Evolutionary conservation across 495 filamentous ascomycete species (phyloP), one percentile per base, ranked within the genome.

Genomic region (Podospora fimiseda): DNA sequence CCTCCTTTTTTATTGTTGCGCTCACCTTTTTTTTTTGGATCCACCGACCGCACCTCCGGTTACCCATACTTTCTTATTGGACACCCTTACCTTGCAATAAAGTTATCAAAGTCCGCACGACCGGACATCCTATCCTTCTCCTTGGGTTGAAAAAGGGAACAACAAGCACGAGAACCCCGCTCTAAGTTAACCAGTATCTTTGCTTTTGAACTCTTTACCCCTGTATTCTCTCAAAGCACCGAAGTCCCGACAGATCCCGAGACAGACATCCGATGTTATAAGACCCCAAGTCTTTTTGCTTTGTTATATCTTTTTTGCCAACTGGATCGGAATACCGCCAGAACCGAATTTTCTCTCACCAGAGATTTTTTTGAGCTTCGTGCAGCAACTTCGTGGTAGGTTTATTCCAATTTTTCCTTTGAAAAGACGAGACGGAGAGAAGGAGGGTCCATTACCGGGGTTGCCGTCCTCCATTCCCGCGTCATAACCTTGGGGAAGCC

Each of bases 31-130:
- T 49, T 36, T 4, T 33, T 18, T 33, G 27, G 27, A 18, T 27
- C 22, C 22, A 14, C 14, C 43, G 19, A 45, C 52, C 39, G 52
- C 52, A 50, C 33, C 42, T 13, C 37, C 45, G 44, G 52, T 44
- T 49, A 54, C 24, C 52, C 30, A 20, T 18, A 42, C 39, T n/a
- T n/a, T n/a, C n/a, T n/a, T n/a, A n/a, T n/a, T n/a, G n/a, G n/a
- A n/a, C 16, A 42, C 16, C 8, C 8, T 9, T 6, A 41, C n/a
- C 39, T 19, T 14, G 14, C 7, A 14, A 16, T n/a, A 3, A 27
- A 46, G 8, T n/a, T 38, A 36, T 18, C 2, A 39, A n/a, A 27
- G 36, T 44, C 51, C 51, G 15, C 24, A 39, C 22, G 44, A 24
- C 55, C 41, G 41, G 43, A 46, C 18, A n/a, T n/a, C 16, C 39